phyloP scores from a whole-genome alignment of 352 stramenopile genomes.

The Pythium dissimile region DNA sequence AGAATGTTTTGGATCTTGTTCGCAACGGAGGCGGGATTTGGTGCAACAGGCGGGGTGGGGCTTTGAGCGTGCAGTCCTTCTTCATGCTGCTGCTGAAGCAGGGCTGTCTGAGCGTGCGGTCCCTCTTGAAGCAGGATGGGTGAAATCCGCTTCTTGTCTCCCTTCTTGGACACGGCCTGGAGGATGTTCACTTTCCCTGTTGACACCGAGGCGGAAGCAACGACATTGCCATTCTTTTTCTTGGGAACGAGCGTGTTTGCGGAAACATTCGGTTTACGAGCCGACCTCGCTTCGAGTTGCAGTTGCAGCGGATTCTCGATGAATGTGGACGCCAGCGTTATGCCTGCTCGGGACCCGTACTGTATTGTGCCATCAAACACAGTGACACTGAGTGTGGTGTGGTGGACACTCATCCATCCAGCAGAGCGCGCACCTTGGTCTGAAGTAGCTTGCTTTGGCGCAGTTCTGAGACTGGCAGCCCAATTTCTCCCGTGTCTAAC shows the following conservation, averaged over 20 bases:
- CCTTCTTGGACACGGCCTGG: slow-evolving; percentile 37
- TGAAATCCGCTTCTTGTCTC: slow-evolving; percentile 63
- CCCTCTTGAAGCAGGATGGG: slow-evolving; percentile 41
- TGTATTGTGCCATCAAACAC: slow-evolving; percentile 14
- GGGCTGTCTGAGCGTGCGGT: not conserved
- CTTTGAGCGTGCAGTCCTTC: not conserved
- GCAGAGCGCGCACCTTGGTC: slow-evolving; percentile 59
- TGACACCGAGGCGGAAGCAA: slow-evolving; percentile 5
- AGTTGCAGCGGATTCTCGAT: slow-evolving; percentile 81
- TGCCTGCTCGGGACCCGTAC: slow-evolving; percentile 79
- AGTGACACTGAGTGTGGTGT: not conserved
- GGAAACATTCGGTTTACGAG: slow-evolving; percentile 8
- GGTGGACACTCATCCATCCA: not conserved
- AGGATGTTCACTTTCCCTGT: slow-evolving; percentile 27
- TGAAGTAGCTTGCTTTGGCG: slow-evolving; percentile 81
- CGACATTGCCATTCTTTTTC: slow-evolving; percentile 28
- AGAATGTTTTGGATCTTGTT: slow-evolving; percentile 83
- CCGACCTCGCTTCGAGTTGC: slow-evolving; percentile 67
- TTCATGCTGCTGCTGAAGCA: not conserved
- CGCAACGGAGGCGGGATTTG: slow-evolving; percentile 57
- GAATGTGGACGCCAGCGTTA: slow-evolving; percentile 75
- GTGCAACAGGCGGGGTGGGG: not conserved
- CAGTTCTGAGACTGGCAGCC: slow-evolving; percentile 59
- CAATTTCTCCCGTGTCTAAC: slow-evolving; percentile 62
- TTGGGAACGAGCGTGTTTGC: slow-evolving; percentile 47